Evolutionary conservation across 2,329 filamentous ascomycete species (phyloP).

Genomic region (Paecilomyces fulvus): DNA sequence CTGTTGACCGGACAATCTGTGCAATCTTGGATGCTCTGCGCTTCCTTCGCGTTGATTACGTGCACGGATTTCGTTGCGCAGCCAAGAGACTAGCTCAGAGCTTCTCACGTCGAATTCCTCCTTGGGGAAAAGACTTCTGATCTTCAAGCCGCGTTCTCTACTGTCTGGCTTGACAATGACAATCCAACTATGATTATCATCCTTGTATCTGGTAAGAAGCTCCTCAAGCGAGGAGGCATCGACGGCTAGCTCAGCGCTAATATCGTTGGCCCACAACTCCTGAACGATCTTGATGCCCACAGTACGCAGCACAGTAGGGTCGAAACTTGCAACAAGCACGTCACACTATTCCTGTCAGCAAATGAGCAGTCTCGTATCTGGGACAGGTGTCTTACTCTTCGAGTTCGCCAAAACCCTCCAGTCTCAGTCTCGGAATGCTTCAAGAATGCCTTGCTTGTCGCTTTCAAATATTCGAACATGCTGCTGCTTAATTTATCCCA

Average conservation of each 20-base stretch:
- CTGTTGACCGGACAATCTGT: slow-evolving; percentile 32
- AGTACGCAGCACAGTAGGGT: slow-evolving; percentile 64
- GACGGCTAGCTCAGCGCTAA: slow-evolving; percentile 79
- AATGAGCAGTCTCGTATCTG: background rate
- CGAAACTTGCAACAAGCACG: slow-evolving; percentile 82
- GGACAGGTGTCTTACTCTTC: slow-evolving; percentile 46
- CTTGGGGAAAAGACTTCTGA: slow-evolving; percentile 68
- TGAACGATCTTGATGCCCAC: slow-evolving; percentile 69
- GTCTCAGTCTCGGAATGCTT: slow-evolving; percentile 62
- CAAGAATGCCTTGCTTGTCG: slow-evolving; percentile 46
- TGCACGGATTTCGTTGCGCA: slow-evolving; percentile 74
- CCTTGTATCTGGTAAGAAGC: slow-evolving; percentile 55
- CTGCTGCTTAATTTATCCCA: slow-evolving; percentile 71
- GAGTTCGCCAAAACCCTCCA: slow-evolving; percentile 51
- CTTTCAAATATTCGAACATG: slow-evolving; percentile 46
- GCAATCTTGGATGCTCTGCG: slow-evolving; percentile 36
- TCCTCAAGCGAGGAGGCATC: slow-evolving; percentile 75
- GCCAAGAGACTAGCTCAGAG: slow-evolving; percentile 66
- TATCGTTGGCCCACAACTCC: slow-evolving; percentile 70
- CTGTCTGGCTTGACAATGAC: slow-evolving; percentile 70
- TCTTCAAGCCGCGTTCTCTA: slow-evolving; percentile 55
- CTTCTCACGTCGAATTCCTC: slow-evolving; percentile 72
- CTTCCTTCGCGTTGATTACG: slow-evolving; percentile 54
- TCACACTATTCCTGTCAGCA: slow-evolving; percentile 55
- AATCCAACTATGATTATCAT: slow-evolving; percentile 79